phyloP scores from a whole-genome alignment of 805 yeast species.

The Metschnikowia kunwiensis region DNA sequence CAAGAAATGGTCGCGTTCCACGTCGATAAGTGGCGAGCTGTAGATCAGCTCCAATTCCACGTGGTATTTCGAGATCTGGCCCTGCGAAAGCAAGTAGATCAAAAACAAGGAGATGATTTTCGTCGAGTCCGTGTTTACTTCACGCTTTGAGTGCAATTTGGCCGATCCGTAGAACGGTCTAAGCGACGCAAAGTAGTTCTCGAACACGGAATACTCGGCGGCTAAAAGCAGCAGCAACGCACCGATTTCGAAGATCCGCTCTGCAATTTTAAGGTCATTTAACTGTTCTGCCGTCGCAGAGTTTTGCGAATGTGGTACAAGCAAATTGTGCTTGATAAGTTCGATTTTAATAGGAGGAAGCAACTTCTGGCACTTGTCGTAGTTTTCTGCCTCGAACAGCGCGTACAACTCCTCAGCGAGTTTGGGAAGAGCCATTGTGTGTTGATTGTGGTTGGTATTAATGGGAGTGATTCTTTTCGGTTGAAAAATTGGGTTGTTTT shows the following conservation, averaged over 20 bases:
- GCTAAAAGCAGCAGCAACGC: slow-evolving; percentile 73
- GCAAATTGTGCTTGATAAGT: slow-evolving; percentile 69
- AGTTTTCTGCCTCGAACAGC: slow-evolving; percentile 61
- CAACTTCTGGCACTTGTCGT: slow-evolving; percentile 55
- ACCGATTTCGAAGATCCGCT: slow-evolving; percentile 84
- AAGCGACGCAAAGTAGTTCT: slow-evolving; percentile 69
- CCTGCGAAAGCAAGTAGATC: slow-evolving; percentile 73
- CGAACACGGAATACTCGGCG: slow-evolving; percentile 61
- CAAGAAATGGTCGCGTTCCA: slow-evolving; percentile 60
- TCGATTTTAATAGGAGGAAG: slow-evolving; percentile 75
- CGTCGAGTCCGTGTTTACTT: slow-evolving; percentile 38
- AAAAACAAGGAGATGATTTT: slow-evolving; percentile 75
- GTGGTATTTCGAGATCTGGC: slow-evolving; percentile 84
- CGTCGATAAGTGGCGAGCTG: slow-evolving; percentile 52
- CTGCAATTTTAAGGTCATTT: slow-evolving; percentile 72
- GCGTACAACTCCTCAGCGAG: slow-evolving; percentile 67
- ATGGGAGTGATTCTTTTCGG: not conserved
- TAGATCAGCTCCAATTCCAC: slow-evolving; percentile 77
- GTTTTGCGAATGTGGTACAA: slow-evolving; percentile 55
- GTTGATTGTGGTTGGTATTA: not conserved
- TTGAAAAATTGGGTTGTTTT: no score
- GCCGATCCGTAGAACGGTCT: slow-evolving; percentile 65
- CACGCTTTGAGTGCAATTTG: slow-evolving; percentile 38
- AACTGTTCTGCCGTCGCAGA: slow-evolving; percentile 40
- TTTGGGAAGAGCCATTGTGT: slow-evolving; percentile 57